Conservation (phyloP, 345 rosid species). For the Alliaria petiolata region DNA sequence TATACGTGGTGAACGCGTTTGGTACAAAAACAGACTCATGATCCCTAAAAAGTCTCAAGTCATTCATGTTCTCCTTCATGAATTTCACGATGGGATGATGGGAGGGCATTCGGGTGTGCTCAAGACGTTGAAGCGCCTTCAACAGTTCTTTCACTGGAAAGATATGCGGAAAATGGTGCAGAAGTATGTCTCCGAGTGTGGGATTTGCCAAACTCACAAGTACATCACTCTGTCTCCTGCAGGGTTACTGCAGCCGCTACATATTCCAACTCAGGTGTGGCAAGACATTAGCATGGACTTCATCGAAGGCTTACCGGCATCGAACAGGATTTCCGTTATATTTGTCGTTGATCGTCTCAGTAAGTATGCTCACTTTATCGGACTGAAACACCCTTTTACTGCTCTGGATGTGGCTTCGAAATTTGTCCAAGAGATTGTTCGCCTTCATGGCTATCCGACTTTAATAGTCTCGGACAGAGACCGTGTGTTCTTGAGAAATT, state of each 20-base stretch:
- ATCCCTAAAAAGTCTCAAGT: no score
- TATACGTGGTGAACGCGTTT: no score
- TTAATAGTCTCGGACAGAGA: no score
- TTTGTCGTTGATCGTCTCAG: background rate
- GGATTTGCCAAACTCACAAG: background rate
- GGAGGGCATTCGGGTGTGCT: no score
- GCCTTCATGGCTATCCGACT: no score
- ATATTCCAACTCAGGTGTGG: background rate
- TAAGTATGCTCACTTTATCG: background rate
- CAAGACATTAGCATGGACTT: background rate
- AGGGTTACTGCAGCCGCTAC: background rate
- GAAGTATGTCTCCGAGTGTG: background rate
- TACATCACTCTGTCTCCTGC: background rate
- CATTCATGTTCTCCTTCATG: no score
- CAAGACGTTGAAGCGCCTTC: no score
- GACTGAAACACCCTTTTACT: background rate
- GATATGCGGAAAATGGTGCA: background rate
- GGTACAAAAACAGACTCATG: no score
- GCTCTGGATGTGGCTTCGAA: background rate
- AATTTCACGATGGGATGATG: no score
- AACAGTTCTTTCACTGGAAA: no score
- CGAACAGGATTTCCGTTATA: background rate
- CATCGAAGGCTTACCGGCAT: background rate
- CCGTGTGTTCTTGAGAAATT: no score
- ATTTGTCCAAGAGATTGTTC: no score